Evolutionary conservation across 2,329 filamentous ascomycete genomes (phyloP).

Genomic region (Trichoderma harzianum): DNA sequence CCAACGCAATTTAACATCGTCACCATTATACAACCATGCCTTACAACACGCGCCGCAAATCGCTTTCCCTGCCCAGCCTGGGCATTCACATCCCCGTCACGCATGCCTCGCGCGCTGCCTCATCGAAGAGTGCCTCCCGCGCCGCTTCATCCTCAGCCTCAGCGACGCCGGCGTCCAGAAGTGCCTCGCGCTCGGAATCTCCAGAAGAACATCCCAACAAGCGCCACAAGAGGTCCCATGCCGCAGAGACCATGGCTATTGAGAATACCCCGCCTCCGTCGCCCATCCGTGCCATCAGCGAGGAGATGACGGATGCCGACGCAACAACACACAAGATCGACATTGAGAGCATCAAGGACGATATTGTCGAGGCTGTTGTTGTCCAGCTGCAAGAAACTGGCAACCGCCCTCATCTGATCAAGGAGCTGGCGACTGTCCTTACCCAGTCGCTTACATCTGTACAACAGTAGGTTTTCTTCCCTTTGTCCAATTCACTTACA

Average conservation of each 20-base stretch:
- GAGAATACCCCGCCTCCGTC: constrained; percentile 67
- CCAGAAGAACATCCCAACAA: constrained; percentile 50
- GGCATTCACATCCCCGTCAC: constrained; percentile 81
- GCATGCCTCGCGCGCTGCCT: constrained; percentile 55
- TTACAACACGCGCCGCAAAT: constrained; percentile 97
- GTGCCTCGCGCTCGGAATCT: constrained; percentile 30
- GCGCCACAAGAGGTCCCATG: constrained; percentile 75
- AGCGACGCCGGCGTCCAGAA: constrained; percentile 31
- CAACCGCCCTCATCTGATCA: constrained; percentile 91
- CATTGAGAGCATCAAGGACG: constrained; percentile 82
- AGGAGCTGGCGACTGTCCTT: constrained; percentile 82
- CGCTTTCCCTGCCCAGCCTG: constrained; percentile 84
- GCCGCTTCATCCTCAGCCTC: constrained; percentile 29
- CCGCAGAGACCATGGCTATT: constrained; percentile 69
- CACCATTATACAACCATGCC: constrained; percentile 57
- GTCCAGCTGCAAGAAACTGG: constrained; percentile 82
- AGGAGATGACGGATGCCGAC: constrained; percentile 28
- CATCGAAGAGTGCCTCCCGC: constrained; percentile 40
- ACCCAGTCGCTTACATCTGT: constrained; percentile 75
- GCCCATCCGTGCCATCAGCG: constrained; percentile 30
- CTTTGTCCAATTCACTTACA: neutral
- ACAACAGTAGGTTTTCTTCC: constrained; percentile 70
- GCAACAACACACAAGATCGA: constrained; percentile 43
- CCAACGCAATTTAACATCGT: neutral
- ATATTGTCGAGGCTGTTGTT: constrained; percentile 90